Base-by-base conservation (phyloP, 805 yeast species). In the Candida khao-thaluensis region DNA sequence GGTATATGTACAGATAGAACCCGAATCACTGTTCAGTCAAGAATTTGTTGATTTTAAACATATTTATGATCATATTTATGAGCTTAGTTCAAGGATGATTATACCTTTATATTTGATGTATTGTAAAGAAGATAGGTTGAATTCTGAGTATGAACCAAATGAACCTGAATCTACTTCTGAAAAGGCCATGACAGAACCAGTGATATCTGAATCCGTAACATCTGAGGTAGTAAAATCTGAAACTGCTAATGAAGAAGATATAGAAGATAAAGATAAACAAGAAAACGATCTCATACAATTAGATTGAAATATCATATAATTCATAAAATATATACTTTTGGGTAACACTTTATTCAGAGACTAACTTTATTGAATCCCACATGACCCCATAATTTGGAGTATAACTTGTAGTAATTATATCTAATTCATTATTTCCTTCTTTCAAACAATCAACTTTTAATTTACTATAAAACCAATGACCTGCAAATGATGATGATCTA, bases 401-500 rank as follows among this genome's bases (percentile, higher is more conserved):
- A 18, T 40, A 40, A 21, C 36, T 32, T 9, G 37, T 40, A 6
- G 43, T 40, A 12, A 30, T 16, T 5, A 40, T 22, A 12, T 22
- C 28, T 14, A 40, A 27, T 7, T 27, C 15, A 12, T 40, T 40
- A 12, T 16, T 21, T 10, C 43, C 43, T 28, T 40, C 22, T 32
- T 26, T 8, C 17, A 40, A 26, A 17, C 30, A 40, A 10, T 21
- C 17, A 11, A 40, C 37, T 10, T 17, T 14, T 21, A 40, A 37
- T 24, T 30, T 35, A 37, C 43, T 40, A 26, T 40, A 37, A 17
- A 31, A 40, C 43, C 43, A 40, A 9, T 40, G 29, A 12, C 43
- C 43, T 10, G 41, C 43, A 36, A 40, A 40, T n/a, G 43, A 30
- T 9, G 43, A 30, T 10, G 43, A 40, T 28, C 43, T 25, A 17